These are phyloP conservation scores for Eucalyptus pumila DNA, from an alignment of 345 rosid genomes.

Conservation along the genomic window DNA sequence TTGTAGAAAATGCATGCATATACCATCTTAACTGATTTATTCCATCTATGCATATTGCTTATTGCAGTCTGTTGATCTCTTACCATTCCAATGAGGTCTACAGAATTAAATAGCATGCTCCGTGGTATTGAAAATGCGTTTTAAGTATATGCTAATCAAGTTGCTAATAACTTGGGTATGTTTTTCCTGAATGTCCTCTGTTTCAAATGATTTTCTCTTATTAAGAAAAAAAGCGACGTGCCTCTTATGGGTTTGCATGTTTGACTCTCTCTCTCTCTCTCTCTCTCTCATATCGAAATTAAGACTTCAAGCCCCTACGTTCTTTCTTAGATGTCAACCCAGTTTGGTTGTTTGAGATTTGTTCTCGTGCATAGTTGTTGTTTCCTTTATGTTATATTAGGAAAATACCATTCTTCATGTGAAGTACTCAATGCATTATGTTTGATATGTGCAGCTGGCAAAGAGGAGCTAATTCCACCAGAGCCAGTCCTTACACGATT, in stretches of 20 bases:
- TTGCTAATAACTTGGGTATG: conserved; percentile 65
- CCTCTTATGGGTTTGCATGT: not conserved
- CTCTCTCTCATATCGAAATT: not conserved
- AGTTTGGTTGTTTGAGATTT: not conserved
- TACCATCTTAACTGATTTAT: not conserved
- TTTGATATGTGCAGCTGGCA: conserved; percentile 39
- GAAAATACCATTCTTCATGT: not conserved
- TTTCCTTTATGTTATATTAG: not conserved
- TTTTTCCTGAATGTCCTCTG: not conserved
- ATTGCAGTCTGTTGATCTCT: conserved; percentile 84
- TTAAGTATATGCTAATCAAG: conserved; percentile 66
- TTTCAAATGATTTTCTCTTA: not conserved
- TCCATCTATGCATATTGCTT: not conserved
- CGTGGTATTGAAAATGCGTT: conserved; percentile 88
- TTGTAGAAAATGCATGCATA: not conserved
- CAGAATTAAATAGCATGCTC: conserved; percentile 51
- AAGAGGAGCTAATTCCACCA: conserved; percentile 85
- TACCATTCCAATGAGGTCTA: conserved; percentile 76
- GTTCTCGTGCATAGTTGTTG: not conserved
- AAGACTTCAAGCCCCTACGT: not conserved
- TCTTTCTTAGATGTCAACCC: not conserved
- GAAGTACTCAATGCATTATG: not conserved
- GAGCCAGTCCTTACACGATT: conserved; percentile 76
- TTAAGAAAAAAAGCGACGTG: not conserved
- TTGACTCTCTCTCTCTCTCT: not conserved